Percentiles rank a stretch among this genome's conserved stretches.
Evolutionary conservation across 352 stramenopile species (phyloP).

Genomic region (Phytopythium sindhum): DNA sequence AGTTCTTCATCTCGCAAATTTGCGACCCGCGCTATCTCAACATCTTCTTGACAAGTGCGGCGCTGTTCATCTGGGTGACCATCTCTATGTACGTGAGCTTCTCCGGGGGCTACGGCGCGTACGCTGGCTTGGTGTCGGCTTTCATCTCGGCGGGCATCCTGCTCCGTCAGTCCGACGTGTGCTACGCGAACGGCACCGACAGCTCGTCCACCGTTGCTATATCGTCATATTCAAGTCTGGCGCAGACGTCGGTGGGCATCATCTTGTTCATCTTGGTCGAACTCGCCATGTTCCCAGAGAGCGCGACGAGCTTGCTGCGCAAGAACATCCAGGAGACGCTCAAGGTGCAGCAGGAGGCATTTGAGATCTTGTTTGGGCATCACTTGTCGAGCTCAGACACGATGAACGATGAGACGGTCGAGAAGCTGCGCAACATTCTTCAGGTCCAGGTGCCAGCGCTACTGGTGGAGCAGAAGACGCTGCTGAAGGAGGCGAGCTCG

Average conservation of each 20-base stretch:
- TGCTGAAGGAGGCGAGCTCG: conserved; percentile 58
- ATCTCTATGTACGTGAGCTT: conserved; percentile 79
- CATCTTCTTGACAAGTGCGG: conserved; percentile 40
- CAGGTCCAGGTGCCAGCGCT: conserved; percentile 53
- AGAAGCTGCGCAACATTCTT: conserved; percentile 52
- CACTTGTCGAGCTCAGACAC: conserved; percentile 51
- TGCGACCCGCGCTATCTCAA: conserved; percentile 40
- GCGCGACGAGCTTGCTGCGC: conserved; percentile 56
- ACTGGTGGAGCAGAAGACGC: conserved; percentile 49
- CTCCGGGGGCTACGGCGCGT: conserved; percentile 59
- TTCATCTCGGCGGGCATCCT: conserved; percentile 66
- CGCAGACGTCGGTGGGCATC: conserved; percentile 73
- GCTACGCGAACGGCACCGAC: conserved; percentile 34
- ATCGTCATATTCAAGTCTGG: conserved; percentile 72
- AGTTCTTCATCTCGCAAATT: conserved; percentile 81
- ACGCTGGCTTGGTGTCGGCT: conserved; percentile 70
- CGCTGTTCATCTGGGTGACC: conserved; percentile 71
- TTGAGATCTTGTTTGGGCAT: conserved; percentile 67
- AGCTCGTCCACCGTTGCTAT: conserved; percentile 50
- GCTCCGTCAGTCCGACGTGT: conserved; percentile 59
- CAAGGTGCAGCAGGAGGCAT: conserved; percentile 54
- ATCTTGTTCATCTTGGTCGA: conserved; percentile 79
- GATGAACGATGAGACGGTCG: conserved; percentile 51
- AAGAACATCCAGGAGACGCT: conserved; percentile 77
- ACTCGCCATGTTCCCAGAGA: conserved; percentile 63